These are phyloP conservation scores for Exophiala mesophila DNA, from an alignment of 2,329 filamentous ascomycete genomes.

Conservation along the genomic window DNA sequence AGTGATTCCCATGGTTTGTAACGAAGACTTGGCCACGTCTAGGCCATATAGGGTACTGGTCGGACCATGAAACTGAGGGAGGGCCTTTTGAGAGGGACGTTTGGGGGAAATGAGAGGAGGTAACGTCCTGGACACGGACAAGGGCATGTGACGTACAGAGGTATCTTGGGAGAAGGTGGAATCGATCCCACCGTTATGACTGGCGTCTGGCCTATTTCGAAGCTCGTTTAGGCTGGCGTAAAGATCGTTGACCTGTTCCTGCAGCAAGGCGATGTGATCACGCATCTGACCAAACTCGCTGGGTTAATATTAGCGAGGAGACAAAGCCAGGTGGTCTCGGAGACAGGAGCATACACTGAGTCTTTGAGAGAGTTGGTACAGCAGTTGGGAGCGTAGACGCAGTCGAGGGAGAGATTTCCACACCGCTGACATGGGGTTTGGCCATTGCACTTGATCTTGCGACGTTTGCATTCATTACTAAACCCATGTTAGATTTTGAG, in stretches of 20 bases:
- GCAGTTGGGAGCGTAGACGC: constrained; percentile 62
- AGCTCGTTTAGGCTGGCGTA: constrained; percentile 67
- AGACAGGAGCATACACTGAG: constrained; percentile 55
- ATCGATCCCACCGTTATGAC: constrained; percentile 14
- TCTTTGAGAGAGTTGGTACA: constrained; percentile 80
- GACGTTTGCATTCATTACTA: constrained; percentile 61
- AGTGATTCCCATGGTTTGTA: constrained; percentile 84
- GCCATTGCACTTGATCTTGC: constrained; percentile 64
- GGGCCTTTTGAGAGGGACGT: constrained; percentile 48
- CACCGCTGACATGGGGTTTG: constrained; percentile 61
- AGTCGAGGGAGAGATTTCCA: constrained; percentile 60
- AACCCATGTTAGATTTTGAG: not conserved
- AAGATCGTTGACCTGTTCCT: constrained; percentile 77
- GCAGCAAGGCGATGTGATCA: constrained; percentile 65
- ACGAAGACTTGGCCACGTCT: constrained; percentile 77
- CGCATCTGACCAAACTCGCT: constrained; percentile 79
- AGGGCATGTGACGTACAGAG: constrained; percentile 28
- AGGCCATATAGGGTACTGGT: constrained; percentile 82
- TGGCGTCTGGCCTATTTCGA: constrained; percentile 43
- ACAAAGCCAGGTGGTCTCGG: not conserved
- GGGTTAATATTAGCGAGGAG: constrained; percentile 3
- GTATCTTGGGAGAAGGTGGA: constrained; percentile 20
- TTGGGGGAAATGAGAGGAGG: constrained; percentile 26
- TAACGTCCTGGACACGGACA: constrained; percentile 22
- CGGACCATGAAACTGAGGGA: constrained; percentile 71